Conservation (phyloP, 2,329 filamentous ascomycete genomes). For the Trichoderma polysporum region DNA sequence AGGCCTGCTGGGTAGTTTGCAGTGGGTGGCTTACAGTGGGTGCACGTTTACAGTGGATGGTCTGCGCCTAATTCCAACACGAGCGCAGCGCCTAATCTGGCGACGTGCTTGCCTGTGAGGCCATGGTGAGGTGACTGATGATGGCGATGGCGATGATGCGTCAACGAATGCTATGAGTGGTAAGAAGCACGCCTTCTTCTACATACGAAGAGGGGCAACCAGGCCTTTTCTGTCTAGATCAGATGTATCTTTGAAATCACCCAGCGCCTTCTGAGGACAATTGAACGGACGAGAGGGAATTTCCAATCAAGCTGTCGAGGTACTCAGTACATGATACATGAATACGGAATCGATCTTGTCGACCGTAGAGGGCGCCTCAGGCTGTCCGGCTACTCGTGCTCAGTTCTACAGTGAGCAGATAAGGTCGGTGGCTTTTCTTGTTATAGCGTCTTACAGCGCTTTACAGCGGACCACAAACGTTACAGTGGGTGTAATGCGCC, state of each 20-base stretch:
- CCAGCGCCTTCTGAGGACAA: not conserved
- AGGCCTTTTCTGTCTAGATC: not conserved
- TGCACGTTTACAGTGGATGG: not conserved
- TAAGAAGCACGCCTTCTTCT: not conserved
- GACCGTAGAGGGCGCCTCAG: too few species aligned
- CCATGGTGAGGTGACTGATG: too few species aligned
- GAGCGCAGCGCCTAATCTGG: not conserved
- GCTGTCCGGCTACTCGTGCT: too few species aligned
- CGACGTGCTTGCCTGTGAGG: too few species aligned
- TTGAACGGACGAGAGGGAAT: not conserved
- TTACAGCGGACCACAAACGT: not conserved
- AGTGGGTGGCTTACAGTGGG: too few species aligned
- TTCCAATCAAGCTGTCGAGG: not conserved
- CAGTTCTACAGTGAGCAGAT: not conserved
- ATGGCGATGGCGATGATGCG: not conserved
- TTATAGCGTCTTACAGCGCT: slow-evolving; percentile 4
- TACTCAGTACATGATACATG: not conserved
- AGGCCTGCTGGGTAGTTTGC: not conserved
- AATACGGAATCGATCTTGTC: not conserved
- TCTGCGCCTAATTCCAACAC: too few species aligned
- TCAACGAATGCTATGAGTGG: not conserved
- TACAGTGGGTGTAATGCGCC: not conserved
- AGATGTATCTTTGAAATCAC: not conserved
- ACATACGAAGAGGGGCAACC: not conserved
- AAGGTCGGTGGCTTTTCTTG: not conserved